These are phyloP conservation scores for Cymodocea nodosa DNA, from an alignment of 116 monocot species.

Conservation along the genomic window DNA sequence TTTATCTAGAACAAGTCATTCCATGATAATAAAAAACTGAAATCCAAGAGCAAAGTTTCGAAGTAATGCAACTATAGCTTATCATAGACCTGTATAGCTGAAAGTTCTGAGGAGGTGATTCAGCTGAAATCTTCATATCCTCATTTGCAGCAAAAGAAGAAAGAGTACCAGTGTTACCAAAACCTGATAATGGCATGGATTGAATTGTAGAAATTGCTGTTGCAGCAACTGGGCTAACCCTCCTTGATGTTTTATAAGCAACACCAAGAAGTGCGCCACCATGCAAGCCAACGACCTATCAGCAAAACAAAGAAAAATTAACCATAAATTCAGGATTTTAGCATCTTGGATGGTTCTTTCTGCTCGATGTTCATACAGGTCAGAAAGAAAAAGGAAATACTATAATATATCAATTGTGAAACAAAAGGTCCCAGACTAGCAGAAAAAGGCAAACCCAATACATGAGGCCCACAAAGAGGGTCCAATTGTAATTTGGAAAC, in stretches of 20 bases:
- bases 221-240: constrained; percentile 64
- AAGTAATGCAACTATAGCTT: too few species aligned
- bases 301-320: not conserved
- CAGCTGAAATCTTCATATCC: constrained; percentile 52
- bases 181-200: constrained; percentile 98
- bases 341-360: too few species aligned
- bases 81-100: constrained; percentile 73
- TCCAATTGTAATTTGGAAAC: too few species aligned
- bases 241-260: constrained; percentile 81
- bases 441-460: too few species aligned
- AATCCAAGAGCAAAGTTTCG: not conserved
- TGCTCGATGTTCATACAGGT: too few species aligned
- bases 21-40: not conserved
- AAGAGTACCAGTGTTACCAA: constrained; percentile 51
- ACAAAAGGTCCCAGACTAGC: too few species aligned
- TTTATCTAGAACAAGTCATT: not conserved
- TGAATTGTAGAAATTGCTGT: constrained; percentile 74
- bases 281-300: constrained; percentile 92
- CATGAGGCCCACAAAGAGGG: too few species aligned
- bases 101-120: constrained; percentile 89
- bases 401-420: too few species aligned
- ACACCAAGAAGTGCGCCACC: constrained; percentile 98
- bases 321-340: not conserved
- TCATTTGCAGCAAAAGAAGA: constrained; percentile 71
- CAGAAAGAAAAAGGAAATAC: too few species aligned